These are phyloP conservation scores for Tylopilus sp. DNA, from an alignment of 768 basidiomycete species.

Conservation along the genomic window DNA sequence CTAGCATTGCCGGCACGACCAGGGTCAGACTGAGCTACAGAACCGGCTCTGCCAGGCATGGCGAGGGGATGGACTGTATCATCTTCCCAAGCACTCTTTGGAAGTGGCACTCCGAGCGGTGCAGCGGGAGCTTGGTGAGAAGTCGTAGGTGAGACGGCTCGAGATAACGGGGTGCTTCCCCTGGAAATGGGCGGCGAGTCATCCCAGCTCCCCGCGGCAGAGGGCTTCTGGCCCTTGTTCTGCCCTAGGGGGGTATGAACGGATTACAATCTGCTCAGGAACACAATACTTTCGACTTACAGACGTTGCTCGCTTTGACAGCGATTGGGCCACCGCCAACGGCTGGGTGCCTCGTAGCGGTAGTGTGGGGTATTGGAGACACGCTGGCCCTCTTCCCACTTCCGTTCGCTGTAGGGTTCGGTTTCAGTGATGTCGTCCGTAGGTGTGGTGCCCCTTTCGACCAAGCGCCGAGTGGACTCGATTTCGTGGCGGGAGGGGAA, in stretches of 20 bases:
- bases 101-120: slow-evolving; percentile 11
- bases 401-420: slow-evolving; percentile 19
- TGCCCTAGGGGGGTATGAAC: slow-evolving; percentile 12
- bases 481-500: neutral
- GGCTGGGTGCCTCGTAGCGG: slow-evolving; percentile 19
- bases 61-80: slow-evolving; percentile 8
- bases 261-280: neutral
- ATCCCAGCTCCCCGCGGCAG: slow-evolving; percentile 19
- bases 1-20: slow-evolving; percentile 13
- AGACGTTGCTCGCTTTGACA: slow-evolving; percentile 28
- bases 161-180: slow-evolving; percentile 12
- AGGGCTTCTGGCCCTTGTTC: slow-evolving; percentile 1
- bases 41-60: neutral
- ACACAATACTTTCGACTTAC: slow-evolving; percentile 14
- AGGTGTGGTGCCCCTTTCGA: slow-evolving; percentile 15
- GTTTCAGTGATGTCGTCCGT: slow-evolving; percentile 4
- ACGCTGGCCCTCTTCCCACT: slow-evolving; percentile 15
- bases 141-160: slow-evolving; percentile 1
- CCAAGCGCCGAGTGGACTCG: slow-evolving; percentile 12
- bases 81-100: slow-evolving; percentile 11
- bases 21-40: neutral
- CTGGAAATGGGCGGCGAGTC: slow-evolving; percentile 15
- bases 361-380: slow-evolving; percentile 3
- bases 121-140: slow-evolving; percentile 2
- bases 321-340: slow-evolving; percentile 25